Base-by-base conservation (phyloP, 2,329 filamentous ascomycete genomes). In the Peltaster fructicola region DNA sequence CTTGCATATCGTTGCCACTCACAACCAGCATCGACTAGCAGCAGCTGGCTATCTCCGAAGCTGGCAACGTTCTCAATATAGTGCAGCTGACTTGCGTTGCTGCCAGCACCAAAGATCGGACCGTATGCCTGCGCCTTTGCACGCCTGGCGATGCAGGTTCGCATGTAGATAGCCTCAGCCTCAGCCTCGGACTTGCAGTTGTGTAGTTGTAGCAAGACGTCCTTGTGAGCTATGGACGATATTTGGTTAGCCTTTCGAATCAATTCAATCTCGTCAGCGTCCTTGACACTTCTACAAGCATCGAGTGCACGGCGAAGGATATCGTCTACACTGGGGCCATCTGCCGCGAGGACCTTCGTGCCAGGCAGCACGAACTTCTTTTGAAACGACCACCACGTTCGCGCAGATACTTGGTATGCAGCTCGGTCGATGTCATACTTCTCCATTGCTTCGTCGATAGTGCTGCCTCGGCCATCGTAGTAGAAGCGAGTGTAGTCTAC, bases 381-480 rank as follows among this genome's bases (percentile, higher is more conserved):
- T n/a, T n/a, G n/a, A n/a, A n/a, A n/a, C n/a, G n/a, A n/a, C n/a
- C n/a, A n/a, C n/a, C n/a, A n/a, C n/a, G n/a, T n/a, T n/a, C n/a
- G n/a, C n/a, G n/a, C n/a, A n/a, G n/a, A n/a, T n/a, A n/a, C n/a
- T n/a, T n/a, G n/a, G 25, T 48, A 50, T 7, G 64, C 62, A 27
- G 84, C 80, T 23, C 65, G 57, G 46, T 90, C 80, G 34, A 90
- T 68, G 37, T 91, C 80, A 54, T 80, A 95, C 35, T 67, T 64
- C 23, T 66, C 54, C 32, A 76, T 56, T 5, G 85, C 85, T 44
- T 93, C 76, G 20, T 76, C 64, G 16, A 65, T 55, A 17, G 72
- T 78, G 32, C 90, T 58, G 0, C 85, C 88, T 9, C 95, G 64
- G 8, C 88, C 88, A 14, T 76, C 78, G 85, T 85, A 98, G 45